Percentiles rank a stretch among this genome's conserved stretches.
Evolutionary conservation across 2,329 filamentous ascomycete species (phyloP).

Genomic region (Paramyrothecium sp.): DNA sequence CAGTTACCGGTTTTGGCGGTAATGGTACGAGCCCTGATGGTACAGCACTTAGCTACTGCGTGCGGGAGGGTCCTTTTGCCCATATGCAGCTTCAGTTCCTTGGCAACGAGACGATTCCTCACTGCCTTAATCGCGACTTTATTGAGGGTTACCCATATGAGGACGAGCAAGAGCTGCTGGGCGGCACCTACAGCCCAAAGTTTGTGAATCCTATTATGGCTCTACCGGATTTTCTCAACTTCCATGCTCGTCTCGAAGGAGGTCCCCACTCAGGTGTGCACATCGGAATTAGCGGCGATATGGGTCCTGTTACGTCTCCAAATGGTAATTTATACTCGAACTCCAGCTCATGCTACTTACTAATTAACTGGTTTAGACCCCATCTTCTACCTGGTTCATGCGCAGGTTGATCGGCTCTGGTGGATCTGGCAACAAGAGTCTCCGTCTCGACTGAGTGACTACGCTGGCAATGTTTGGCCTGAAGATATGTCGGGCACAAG

Average conservation of each 20-base stretch:
- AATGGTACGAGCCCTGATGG: not conserved
- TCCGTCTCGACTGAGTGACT: not conserved
- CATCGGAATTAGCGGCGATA: not conserved
- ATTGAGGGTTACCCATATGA: not conserved
- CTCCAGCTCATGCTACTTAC: not conserved
- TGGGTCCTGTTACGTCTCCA: not conserved
- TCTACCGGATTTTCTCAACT: not conserved
- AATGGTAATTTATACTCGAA: not conserved
- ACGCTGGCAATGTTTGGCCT: not conserved
- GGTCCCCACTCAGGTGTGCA: not conserved
- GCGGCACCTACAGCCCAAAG: not conserved
- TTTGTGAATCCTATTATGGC: not conserved
- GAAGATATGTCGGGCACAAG: not conserved
- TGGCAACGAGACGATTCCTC: not conserved
- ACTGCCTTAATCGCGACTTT: not conserved
- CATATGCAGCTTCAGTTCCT: not conserved
- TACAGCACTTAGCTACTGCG: not conserved
- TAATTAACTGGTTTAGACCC: not conserved
- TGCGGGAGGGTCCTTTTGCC: not conserved
- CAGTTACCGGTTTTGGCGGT: not conserved
- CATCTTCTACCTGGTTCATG: not conserved
- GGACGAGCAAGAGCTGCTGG: not conserved
- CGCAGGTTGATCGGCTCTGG: not conserved
- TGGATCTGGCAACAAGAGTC: constrained; percentile 1
- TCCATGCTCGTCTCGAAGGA: not conserved